Evolutionary conservation across 1,139 yeast genomes (phyloP), one percentile per base, ranked within the genome.

Genomic region (Keqinozyma sinolaborantium): DNA sequence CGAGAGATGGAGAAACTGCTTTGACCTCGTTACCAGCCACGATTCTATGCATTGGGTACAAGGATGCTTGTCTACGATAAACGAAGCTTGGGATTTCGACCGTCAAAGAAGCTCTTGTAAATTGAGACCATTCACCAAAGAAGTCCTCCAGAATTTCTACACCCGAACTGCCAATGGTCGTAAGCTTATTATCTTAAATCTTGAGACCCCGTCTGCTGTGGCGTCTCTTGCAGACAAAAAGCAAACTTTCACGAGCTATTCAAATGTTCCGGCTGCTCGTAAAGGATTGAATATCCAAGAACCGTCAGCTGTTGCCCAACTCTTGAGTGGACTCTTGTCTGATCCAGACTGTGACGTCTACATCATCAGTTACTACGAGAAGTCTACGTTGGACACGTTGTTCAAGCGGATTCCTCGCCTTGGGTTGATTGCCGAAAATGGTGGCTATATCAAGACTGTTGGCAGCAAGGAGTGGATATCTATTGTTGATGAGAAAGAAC

Each of bases 351-450:
- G 85, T 47, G 64, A 71, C 31, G 92, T 90, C 1, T 90, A 83
- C 50, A 70, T 90, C 5, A 68, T 83, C 32, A 79, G 88, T 43
- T 75, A 77, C 31, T 73, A 81, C 45, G 77, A 78, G 33, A 69
- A 83, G 38, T 57, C 70, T 2, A 83, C 79, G 26, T 62, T 88
- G 49, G 86, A 83, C 42, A 68, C 84, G 30, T 57, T 79, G 32
- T 88, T 81, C 57, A 69, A 82, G 24, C 73, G 88, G 39, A 72
- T 79, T 9, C 78, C 83, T 2, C 75, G 74, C 26, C 52, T 90
- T 23, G 97, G 97, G 0, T 64, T 90, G 31, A 79, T 90, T 42
- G 95, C 96, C 1, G 97, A 90, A 55, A 81, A 83, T 51, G 97
- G 97, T 24, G 95, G 88, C 2, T 80, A 66, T 42, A 73, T 83